Evolutionary conservation across 306 rosid species (phyloP), one percentile per base, ranked within the genome.

Genomic region (Rosa persica): DNA sequence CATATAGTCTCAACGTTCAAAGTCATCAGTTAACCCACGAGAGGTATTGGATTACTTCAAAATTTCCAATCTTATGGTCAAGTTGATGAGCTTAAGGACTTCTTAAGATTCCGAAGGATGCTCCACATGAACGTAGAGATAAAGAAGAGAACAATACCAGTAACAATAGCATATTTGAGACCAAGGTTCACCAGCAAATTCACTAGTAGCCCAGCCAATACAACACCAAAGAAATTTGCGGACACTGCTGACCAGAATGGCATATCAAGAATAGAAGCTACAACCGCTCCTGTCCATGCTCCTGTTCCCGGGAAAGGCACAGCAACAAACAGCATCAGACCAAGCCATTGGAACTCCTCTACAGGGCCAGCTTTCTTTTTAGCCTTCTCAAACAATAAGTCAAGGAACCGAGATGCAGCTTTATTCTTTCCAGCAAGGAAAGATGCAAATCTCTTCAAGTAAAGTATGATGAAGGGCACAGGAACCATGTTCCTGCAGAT

Each of bases 291-390:
- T 1, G 96, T 76, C 98, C 98, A 95, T 40, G 98, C 98, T 79
- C 98, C 98, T 36, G 98, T 95, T 70, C 98, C 98, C 0, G 98
- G 98, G 83, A 95, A 95, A 78, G 98, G 98, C 78, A 95, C 98
- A 25, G 98, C 98, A 58, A 95, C 98, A 79, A 95, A 95, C 77
- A 93, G 79, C 98, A 95, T 92, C 23, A 92, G 88, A 73, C 98
- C 98, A 62, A 93, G 96, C 98, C 98, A 95, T 78, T 92, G 98
- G 82, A 95, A 95, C 91, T 95, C 98, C 84, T 95, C 90, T 52
- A 93, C 93, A 3, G 98, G 98, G 38, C 92, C 96, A 20, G 97
- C 98, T 83, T 95, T 95, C 81, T 77, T 83, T 86, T 95, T 95
- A 27, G 98, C 96, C 71, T 87, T 88, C 88, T 84, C 70, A 75